phyloP scores from a whole-genome alignment of 2,329 filamentous ascomycete species.

The Aspergillus cejpii region DNA sequence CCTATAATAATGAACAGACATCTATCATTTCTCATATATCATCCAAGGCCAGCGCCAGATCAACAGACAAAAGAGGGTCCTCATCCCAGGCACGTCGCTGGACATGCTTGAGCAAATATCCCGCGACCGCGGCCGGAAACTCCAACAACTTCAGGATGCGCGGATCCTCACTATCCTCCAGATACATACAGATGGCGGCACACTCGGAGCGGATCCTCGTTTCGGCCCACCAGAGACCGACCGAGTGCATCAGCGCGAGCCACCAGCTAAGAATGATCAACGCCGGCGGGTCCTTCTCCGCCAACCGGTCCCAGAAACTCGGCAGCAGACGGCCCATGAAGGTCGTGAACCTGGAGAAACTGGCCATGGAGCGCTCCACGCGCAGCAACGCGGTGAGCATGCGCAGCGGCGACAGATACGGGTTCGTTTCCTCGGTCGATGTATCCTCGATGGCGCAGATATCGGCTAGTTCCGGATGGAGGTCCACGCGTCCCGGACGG shows the following conservation, averaged over 20 bases:
- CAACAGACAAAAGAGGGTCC: background rate
- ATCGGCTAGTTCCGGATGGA: constrained; percentile 30
- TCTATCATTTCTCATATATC: background rate
- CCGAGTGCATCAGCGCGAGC: constrained; percentile 26
- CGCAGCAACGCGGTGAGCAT: constrained; percentile 31
- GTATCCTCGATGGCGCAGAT: constrained; percentile 30
- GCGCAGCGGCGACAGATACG: constrained; percentile 34
- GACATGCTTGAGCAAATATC: constrained; percentile 27
- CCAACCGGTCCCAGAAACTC: constrained; percentile 25
- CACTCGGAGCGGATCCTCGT: constrained; percentile 30
- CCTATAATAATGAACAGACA: background rate
- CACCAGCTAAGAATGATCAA: constrained; percentile 33
- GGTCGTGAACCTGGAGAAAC: constrained; percentile 22
- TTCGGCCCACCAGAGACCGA: constrained; percentile 28
- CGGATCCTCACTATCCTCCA: constrained; percentile 27
- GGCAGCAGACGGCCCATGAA: constrained; percentile 34
- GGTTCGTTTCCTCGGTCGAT: constrained; percentile 27
- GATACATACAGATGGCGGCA: constrained; percentile 33
- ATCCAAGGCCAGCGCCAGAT: background rate
- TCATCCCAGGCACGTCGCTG: constrained; percentile 12
- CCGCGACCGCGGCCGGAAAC: constrained; percentile 31
- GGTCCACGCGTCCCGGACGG: constrained; percentile 22
- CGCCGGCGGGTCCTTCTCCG: constrained; percentile 28
- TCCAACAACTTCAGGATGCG: constrained; percentile 26
- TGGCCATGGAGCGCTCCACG: constrained; percentile 20